A percentile compares a stretch with the other conserved stretches of the same genome.
These are phyloP conservation scores for Gigaspora rosea DNA, from an alignment of 192 early-diverging fungal genomes.

Conservation along the genomic window DNA sequence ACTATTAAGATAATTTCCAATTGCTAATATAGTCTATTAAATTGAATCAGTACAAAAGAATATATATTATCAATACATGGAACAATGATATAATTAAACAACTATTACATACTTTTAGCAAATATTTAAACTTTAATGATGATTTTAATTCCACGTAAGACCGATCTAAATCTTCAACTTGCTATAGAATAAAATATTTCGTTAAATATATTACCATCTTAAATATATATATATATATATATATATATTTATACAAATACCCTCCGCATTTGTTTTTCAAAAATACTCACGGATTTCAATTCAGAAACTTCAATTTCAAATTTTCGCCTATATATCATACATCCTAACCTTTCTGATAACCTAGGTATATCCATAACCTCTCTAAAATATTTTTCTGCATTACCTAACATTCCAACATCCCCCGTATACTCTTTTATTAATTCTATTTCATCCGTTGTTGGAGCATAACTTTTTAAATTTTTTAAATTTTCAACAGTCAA, in stretches of 20 bases:
- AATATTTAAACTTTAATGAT: constrained; percentile 45
- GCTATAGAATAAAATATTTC: constrained; percentile 29
- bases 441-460: constrained; percentile 56
- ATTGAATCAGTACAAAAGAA: background rate
- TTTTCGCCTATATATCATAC: constrained; percentile 56
- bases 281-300: constrained; percentile 44
- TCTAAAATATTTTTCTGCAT: constrained; percentile 59
- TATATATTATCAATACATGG: background rate
- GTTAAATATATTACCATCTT: background rate
- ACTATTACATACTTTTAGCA: constrained; percentile 50
- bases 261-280: too few species aligned
- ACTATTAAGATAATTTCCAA: constrained; percentile 58
- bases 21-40: constrained; percentile 51
- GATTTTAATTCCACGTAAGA: constrained; percentile 50
- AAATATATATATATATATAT: background rate
- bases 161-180: constrained; percentile 49
- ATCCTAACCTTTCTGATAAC: constrained; percentile 50
- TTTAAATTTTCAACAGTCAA: constrained; percentile 55
- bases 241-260: background rate
- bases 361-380: constrained; percentile 54
- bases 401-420: constrained; percentile 49
- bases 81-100: background rate
- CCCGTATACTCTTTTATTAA: constrained; percentile 52
- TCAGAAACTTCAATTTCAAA: constrained; percentile 55
- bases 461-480: constrained; percentile 57